Base-by-base conservation (phyloP, 306 rosid genomes). In the peach (Prunus persica) region DNA sequence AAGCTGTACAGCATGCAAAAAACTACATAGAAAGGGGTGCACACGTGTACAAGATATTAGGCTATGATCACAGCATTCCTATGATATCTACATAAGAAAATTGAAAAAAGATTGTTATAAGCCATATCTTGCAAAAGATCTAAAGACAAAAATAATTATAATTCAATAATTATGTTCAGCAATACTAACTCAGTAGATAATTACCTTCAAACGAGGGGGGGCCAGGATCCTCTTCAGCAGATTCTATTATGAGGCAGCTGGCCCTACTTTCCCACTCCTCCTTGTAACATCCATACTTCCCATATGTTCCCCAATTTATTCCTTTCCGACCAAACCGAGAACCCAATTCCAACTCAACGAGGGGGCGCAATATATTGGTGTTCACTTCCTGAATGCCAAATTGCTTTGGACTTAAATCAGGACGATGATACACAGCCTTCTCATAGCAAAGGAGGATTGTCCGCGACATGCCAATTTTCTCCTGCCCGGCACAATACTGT, bases 331-430 rank as follows among this genome's bases (percentile, higher is more conserved):
- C 62, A 10, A 20, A 19, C 62, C 22, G 22, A 56, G 14, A 10
- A 56, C 62, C 3, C n/a, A 56, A 9, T 56, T 56, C 50, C 49
- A 65, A 34, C 50, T 34, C 27, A 65, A 65, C 1, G 15, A 65
- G 14, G 50, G 49, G 47, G 50, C 69, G 69, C 50, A 34, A 65
- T 16, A 14, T 34, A 10, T 14, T 38, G 47, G 50, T 3, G 38
- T 65, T 34, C 50, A 65, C 69, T 19, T 9, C 18, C 6, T 65
- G 50, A 18, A 65, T 65, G 49, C 69, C 50, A 65, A 65, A 38
- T 38, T 65, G 69, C 50, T 38, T 65, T n/a, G 50, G 69, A 65
- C 27, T 65, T 19, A 34, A 34, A 65, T 65, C 69, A n/a, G 69
- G 69, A 11, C 69, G 69, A 65, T 38, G 50, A 38, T 65, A 65